Evolutionary conservation across 106 monocot species (phyloP), one percentile per base, ranked within the genome.

Genomic region (Iris macrosiphon): DNA sequence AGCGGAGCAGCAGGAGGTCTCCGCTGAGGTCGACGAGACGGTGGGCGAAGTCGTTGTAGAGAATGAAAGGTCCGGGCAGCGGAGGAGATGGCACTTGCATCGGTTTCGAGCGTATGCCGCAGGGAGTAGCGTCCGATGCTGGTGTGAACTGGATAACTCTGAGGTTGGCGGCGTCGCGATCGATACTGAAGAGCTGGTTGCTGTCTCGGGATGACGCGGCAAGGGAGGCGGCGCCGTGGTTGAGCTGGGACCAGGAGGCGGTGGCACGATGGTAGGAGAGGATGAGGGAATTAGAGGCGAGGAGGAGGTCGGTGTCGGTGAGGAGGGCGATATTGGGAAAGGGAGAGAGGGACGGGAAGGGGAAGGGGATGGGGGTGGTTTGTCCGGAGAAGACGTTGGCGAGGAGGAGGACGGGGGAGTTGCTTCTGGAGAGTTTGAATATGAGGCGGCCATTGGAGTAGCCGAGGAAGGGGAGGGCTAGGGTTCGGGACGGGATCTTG

Each of bases 401-500:
- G n/a, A n/a, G n/a, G n/a, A n/a, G n/a, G 27, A 42, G 57, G 15
- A 42, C 26, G 35, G 27, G 27, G 40, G 1, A 19, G 5, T 7
- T 1, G n/a, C 27, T 2, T 25, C 9, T 9, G 39, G 13, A 17
- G 19, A 41, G n/a, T n/a, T n/a, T 2, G 41, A 58, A 28, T 22
- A 58, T 58, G 41, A 58, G 57, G 14, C 41, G 33, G 26, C 18
- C 18, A 41, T 40, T 1, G 35, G 38, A 41, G 57, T 9, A 41
- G 13, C 57, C 57, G 24, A 58, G n/a, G 27, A 39, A 58, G 13
- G 57, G 41, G 2, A 9, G 30, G 6, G 14, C 5, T 24, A 58
- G 39, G 57, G 27, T 40, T 58, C 28, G 4, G n/a, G 57, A 15
- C 40, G 26, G 28, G 57, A 58, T 8, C 0, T n/a, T 7, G 57